Evolutionary conservation across 208 protist species (phyloP), one percentile per base, ranked within the genome.

Genomic region (Trypanosomatidae sp.): DNA sequence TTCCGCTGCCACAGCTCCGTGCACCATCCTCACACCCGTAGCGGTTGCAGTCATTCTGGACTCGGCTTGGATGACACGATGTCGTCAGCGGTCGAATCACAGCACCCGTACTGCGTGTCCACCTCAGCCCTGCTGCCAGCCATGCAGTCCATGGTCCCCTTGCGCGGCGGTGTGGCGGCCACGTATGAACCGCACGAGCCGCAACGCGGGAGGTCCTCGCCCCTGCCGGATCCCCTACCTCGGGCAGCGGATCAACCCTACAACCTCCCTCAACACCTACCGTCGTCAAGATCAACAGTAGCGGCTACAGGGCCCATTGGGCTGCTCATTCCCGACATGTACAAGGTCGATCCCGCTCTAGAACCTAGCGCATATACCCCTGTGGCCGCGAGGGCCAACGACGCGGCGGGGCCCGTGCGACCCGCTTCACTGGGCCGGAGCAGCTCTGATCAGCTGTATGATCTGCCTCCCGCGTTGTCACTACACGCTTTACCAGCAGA

Each of bases 51-150:
- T 36, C 13, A 44, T 22, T 9, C 66, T 9, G 47, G 30, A 2
- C 10, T n/a, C 22, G 60, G 60, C 33, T 25, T 74, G 25, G 59
- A 79, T 60, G 74, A 79, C 17, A 79, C 67, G 12, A 4, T 69
- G 9, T 62, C 52, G 0, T 73, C 74, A 6, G 62, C 68, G 5
- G 49, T 33, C 6, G 74, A 79, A 41, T 79, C 74, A 1, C 74
- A 73, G 17, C 74, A 79, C 74, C 74, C 68, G 2, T 79, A 79
- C 60, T 79, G 74, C 46, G 52, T 73, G 19, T 47, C 74, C 28
- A 49, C 62, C 12, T 68, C 74, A 17, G 68, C 60, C 17, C n/a
- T 70, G 74, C 62, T 70, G 62, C 62, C 74, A 3, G 56, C 53
- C 68, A 66, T 62, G 74, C 68, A 56, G 43, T 62, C 74, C 12